phyloP scores from a whole-genome alignment of 371 early-diverging fungal species.

The Mucor piriformis region DNA sequence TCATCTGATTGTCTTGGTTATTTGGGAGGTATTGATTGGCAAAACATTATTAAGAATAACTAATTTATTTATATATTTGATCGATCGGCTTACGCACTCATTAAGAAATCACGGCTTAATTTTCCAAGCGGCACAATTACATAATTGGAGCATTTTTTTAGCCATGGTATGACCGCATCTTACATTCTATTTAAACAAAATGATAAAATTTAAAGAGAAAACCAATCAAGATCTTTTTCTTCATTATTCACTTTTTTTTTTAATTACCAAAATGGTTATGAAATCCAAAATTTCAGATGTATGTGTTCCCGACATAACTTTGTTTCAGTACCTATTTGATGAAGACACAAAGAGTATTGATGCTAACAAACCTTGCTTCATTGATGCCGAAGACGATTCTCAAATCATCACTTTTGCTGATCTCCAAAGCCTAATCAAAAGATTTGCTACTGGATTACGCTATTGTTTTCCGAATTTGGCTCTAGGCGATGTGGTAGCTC shows the following conservation, averaged over 20 bases:
- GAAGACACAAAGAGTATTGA: neutral
- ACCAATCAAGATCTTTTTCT: neutral
- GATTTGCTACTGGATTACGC: slow-evolving; percentile 12
- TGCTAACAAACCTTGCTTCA: slow-evolving; percentile 1
- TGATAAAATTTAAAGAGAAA: too few relatives aligned
- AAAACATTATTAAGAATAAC: too few relatives aligned
- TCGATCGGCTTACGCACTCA: too few relatives aligned
- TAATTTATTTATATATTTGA: too few relatives aligned
- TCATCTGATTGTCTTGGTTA: too few relatives aligned
- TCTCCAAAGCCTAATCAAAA: neutral
- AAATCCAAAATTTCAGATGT: neutral
- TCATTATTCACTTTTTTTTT: neutral
- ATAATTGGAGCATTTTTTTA: neutral
- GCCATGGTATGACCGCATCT: too few relatives aligned
- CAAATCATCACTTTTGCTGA: slow-evolving; percentile 3
- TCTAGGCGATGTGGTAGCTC: slow-evolving; percentile 66
- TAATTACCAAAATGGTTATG: neutral
- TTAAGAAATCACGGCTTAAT: too few relatives aligned
- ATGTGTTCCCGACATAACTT: neutral
- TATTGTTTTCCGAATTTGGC: slow-evolving; percentile 32
- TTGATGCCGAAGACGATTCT: neutral
- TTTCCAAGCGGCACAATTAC: neutral
- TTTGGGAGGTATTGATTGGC: too few relatives aligned
- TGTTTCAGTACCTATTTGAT: slow-evolving; percentile 1
- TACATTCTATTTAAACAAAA: too few relatives aligned